Percentiles rank a stretch among this genome's conserved stretches.
These are phyloP conservation scores for Fonsecaea erecta DNA, from an alignment of 2,329 filamentous ascomycete genomes.

Conservation along the genomic window DNA sequence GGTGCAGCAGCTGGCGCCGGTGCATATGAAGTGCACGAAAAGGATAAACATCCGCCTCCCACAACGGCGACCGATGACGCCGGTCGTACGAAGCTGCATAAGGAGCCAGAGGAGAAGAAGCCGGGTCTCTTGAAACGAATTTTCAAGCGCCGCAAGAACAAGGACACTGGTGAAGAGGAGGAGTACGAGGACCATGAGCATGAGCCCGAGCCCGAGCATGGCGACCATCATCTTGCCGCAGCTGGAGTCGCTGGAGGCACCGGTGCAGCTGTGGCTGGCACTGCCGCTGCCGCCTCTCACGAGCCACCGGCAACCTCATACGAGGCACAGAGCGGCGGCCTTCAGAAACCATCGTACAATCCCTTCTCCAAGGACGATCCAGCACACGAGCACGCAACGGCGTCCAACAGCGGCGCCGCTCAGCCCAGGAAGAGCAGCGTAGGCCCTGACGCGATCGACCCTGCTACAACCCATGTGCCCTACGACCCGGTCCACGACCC, in stretches of 20 bases:
- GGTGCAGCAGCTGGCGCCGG: constrained; percentile 21
- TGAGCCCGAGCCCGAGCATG: constrained; percentile 23
- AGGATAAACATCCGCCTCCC: constrained; percentile 15
- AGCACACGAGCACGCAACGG: background rate
- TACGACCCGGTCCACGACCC: constrained; percentile 23
- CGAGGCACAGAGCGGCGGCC: constrained; percentile 24
- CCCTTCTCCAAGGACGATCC: constrained; percentile 30
- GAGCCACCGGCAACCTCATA: constrained; percentile 7
- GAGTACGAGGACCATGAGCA: constrained; percentile 36
- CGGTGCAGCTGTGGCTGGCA: constrained; percentile 9
- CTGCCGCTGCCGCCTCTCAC: constrained; percentile 14
- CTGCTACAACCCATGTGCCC: constrained; percentile 8
- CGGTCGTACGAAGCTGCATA: constrained; percentile 31
- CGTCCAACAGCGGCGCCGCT: background rate
- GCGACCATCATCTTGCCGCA: constrained; percentile 11
- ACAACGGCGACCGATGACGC: constrained; percentile 21
- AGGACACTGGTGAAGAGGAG: constrained; percentile 36
- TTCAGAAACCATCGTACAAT: constrained; percentile 33
- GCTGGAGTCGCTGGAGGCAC: constrained; percentile 18
- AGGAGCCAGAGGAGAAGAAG: constrained; percentile 35
- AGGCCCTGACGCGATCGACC: background rate
- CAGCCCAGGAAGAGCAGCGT: background rate
- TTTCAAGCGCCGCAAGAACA: constrained; percentile 38
- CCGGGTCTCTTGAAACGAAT: constrained; percentile 36
- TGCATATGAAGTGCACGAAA: constrained; percentile 25